Conservation (phyloP, 305 asterid species). For the Solanum chacoense region DNA sequence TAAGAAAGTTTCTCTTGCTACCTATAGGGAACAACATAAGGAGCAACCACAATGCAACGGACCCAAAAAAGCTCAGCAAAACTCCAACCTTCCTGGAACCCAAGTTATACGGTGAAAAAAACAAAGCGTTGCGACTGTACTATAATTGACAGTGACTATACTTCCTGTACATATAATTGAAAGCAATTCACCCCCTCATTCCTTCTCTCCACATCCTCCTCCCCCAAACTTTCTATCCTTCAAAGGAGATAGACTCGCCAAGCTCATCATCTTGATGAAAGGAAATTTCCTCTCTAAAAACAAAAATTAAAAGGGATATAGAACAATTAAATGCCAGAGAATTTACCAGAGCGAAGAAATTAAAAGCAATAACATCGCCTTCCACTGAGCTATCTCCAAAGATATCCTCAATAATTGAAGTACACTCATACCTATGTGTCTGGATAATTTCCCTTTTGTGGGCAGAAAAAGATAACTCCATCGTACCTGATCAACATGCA, state of each 20-base stretch:
- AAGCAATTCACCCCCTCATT: background rate
- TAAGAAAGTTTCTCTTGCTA: slow-evolving; percentile 11
- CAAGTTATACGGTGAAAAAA: slow-evolving; percentile 1
- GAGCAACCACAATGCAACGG: slow-evolving; percentile 79
- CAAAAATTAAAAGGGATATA: background rate
- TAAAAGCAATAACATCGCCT: slow-evolving; percentile 66
- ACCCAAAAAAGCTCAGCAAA: slow-evolving; percentile 84
- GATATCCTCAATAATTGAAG: slow-evolving; percentile 45
- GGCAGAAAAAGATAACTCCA: slow-evolving; percentile 30
- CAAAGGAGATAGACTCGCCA: background rate
- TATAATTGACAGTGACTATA: background rate
- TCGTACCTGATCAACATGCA: slow-evolving; percentile 25
- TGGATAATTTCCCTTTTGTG: slow-evolving; percentile 60
- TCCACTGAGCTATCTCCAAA: slow-evolving; percentile 53
- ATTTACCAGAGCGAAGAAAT: slow-evolving; percentile 87
- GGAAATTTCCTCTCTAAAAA: background rate
- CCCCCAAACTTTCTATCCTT: background rate
- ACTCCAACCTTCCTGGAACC: slow-evolving; percentile 92
- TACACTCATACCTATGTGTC: slow-evolving; percentile 66
- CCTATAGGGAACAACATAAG: slow-evolving; percentile 96
- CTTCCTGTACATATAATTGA: background rate
- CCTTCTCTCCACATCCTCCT: background rate
- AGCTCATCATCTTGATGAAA: background rate
- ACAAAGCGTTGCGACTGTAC: background rate
- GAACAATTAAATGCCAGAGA: background rate